These are phyloP conservation scores for Xylaria sp. DNA, from an alignment of 2,329 filamentous ascomycete species.

Conservation along the genomic window DNA sequence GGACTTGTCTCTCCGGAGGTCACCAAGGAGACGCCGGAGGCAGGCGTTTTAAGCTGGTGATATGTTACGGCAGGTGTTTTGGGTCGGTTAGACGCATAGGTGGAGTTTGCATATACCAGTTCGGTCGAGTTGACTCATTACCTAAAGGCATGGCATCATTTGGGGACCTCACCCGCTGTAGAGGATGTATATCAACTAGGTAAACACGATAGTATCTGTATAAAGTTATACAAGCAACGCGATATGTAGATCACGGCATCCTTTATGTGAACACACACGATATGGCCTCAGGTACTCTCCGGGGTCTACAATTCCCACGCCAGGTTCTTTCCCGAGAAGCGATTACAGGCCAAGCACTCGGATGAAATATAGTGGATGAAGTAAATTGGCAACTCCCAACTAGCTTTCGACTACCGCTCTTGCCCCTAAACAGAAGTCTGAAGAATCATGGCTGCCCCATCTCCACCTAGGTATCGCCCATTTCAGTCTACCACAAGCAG, in stretches of 20 bases:
- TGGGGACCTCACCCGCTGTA: neutral
- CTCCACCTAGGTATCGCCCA: neutral
- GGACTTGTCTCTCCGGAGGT: slow-evolving; percentile 28
- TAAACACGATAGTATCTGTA: neutral
- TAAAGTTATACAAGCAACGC: neutral
- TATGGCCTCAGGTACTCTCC: no score
- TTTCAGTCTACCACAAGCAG: no score
- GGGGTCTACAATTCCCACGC: no score
- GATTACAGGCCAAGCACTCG: no score
- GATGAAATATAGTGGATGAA: neutral
- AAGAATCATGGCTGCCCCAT: neutral
- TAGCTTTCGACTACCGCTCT: neutral
- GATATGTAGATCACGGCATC: neutral
- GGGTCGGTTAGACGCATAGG: neutral
- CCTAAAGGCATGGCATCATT: neutral
- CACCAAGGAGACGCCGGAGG: slow-evolving; percentile 27
- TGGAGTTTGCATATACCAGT: neutral
- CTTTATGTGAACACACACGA: no score
- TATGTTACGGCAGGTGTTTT: slow-evolving; percentile 4
- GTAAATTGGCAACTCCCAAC: no score
- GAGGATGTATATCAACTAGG: neutral
- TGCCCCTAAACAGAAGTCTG: neutral
- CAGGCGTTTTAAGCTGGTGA: slow-evolving; percentile 5
- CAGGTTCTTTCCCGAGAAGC: no score
- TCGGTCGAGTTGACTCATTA: neutral